phyloP scores from a whole-genome alignment of 1,284 basidiomycete species.

The Naganishia albida region DNA sequence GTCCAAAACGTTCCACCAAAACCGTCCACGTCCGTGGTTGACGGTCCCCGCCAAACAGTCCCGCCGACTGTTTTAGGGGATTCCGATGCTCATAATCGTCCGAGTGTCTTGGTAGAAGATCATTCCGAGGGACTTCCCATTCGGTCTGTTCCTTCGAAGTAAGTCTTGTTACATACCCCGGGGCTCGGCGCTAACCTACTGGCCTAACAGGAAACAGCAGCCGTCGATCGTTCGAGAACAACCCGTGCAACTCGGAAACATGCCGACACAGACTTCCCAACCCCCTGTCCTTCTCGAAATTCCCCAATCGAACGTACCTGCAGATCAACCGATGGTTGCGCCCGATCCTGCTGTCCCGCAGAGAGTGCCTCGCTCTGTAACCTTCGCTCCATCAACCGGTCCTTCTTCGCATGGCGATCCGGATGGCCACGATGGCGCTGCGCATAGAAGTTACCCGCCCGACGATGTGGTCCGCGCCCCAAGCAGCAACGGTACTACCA shows the following conservation, averaged over 20 bases:
- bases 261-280: constrained; percentile 12
- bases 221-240: constrained; percentile 15
- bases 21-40: background rate
- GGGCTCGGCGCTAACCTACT: background rate
- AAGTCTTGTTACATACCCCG: background rate
- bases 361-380: no score
- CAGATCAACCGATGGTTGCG: background rate
- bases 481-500: background rate
- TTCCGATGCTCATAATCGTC: constrained; percentile 14
- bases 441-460: background rate
- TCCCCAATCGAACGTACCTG: background rate
- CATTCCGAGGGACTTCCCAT: constrained; percentile 13
- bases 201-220: background rate
- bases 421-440: no score
- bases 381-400: background rate
- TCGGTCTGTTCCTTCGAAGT: constrained; percentile 12
- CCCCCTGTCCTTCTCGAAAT: constrained; percentile 5
- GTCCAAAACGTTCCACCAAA: background rate
- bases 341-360: background rate
- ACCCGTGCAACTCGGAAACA: constrained; percentile 10
- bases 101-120: constrained; percentile 8
- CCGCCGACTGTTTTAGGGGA: constrained; percentile 9
- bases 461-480: background rate
- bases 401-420: background rate
- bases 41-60: background rate